Conservation (phyloP, 2,329 filamentous ascomycete species). For the Grosmannia huntii region DNA sequence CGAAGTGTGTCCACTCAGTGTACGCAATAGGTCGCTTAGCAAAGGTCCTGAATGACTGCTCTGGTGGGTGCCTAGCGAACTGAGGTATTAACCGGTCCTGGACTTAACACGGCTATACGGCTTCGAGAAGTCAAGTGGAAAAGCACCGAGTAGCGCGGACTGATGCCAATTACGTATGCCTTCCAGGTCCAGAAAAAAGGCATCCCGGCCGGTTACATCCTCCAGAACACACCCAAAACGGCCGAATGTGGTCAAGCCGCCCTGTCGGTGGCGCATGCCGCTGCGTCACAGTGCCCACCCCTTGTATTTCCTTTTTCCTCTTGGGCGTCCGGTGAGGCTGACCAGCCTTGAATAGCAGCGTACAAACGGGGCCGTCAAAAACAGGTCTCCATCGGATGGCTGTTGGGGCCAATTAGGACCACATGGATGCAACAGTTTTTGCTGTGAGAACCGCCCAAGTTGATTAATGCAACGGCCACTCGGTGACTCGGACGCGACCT, state of each 20-base stretch:
- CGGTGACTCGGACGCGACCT: neutral
- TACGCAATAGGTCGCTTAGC: neutral
- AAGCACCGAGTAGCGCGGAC: neutral
- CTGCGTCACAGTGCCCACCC: neutral
- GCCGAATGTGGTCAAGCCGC: neutral
- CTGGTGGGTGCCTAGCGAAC: neutral
- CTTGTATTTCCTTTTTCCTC: neutral
- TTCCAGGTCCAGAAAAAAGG: neutral
- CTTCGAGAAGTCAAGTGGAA: no score
- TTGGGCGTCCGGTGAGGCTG: constrained; percentile 1
- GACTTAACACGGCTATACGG: no score
- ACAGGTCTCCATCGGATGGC: neutral
- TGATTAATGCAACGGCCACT: neutral
- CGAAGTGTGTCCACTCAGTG: neutral
- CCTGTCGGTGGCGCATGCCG: neutral
- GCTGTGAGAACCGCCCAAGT: neutral
- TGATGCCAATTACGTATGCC: neutral
- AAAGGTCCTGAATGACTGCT: neutral
- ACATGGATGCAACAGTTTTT: neutral
- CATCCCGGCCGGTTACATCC: neutral
- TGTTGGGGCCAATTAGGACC: neutral
- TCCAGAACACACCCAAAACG: neutral
- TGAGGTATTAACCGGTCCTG: no score
- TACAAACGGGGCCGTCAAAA: neutral
- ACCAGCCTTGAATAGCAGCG: neutral